Conservation (phyloP, 495 filamentous ascomycete species). For the Lasiosphaeria ovina region DNA sequence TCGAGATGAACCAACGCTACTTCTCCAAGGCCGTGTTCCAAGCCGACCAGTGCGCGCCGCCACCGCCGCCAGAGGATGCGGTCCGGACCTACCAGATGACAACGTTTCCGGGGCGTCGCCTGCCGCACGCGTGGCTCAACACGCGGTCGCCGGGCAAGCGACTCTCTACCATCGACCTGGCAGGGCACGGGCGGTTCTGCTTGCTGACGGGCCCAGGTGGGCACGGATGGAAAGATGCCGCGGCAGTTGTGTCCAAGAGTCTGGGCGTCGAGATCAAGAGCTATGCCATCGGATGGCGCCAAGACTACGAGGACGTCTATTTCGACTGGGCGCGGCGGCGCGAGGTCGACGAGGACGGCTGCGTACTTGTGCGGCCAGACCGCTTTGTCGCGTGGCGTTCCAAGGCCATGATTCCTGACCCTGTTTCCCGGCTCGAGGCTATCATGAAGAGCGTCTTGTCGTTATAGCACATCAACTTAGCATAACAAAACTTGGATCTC, state of each 20-base stretch:
- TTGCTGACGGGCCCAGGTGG: slow-evolving; percentile 41
- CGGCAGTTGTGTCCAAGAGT: slow-evolving; percentile 15
- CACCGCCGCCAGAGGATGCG: slow-evolving; percentile 18
- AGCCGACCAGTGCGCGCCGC: slow-evolving; percentile 23
- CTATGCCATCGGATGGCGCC: slow-evolving; percentile 39
- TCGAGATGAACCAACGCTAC: slow-evolving; percentile 45
- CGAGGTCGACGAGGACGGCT: slow-evolving; percentile 42
- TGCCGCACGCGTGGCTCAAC: slow-evolving; percentile 46
- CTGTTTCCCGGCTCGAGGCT: slow-evolving; percentile 23
- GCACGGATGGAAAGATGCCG: slow-evolving; percentile 31
- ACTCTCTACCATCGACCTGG: slow-evolving; percentile 41
- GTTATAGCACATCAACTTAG: too few species aligned
- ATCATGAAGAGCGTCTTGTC: slow-evolving; percentile 26
- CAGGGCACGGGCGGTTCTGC: slow-evolving; percentile 35
- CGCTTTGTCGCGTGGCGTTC: slow-evolving; percentile 44
- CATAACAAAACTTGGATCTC: too few species aligned
- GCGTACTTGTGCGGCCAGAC: slow-evolving; percentile 43
- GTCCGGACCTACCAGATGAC: slow-evolving; percentile 24
- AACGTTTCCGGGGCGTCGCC: slow-evolving; percentile 35
- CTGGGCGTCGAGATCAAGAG: slow-evolving; percentile 28
- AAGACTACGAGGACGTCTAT: slow-evolving; percentile 42
- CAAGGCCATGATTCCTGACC: slow-evolving; percentile 22
- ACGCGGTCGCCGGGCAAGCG: slow-evolving; percentile 23
- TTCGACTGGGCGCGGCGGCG: slow-evolving; percentile 35
- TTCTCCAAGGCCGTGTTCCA: slow-evolving; percentile 27